Conservation (phyloP, 345 rosid genomes). For the Bruguiera gymnorhiza region DNA sequence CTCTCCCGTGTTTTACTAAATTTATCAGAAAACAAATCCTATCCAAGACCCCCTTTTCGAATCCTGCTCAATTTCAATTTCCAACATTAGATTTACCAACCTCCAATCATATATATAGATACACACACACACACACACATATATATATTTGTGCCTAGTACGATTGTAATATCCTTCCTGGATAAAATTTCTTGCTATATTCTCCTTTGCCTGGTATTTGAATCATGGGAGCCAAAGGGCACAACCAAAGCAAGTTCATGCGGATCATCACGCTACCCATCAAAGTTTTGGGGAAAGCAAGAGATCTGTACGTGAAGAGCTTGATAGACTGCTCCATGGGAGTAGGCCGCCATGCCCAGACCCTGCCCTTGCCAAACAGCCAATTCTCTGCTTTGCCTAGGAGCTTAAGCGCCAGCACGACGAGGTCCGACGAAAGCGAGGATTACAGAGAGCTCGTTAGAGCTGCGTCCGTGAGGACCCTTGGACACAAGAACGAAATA, state of each 20-base stretch:
- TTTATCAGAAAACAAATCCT: background rate
- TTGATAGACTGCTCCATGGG: slow-evolving; percentile 42
- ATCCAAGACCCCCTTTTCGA: background rate
- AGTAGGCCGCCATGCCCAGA: slow-evolving; percentile 24
- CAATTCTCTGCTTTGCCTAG: slow-evolving; percentile 38
- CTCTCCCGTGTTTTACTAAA: background rate
- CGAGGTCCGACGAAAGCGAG: slow-evolving; percentile 34
- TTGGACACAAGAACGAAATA: slow-evolving; percentile 50
- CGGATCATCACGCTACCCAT: slow-evolving; percentile 45
- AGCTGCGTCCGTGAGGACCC: slow-evolving; percentile 56
- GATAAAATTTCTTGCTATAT: background rate
- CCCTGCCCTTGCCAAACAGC: slow-evolving; percentile 15
- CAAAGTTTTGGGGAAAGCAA: slow-evolving; percentile 50
- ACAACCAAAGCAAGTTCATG: slow-evolving; percentile 44
- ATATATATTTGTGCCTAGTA: too few relatives aligned
- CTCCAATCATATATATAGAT: too few relatives aligned
- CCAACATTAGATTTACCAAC: too few relatives aligned
- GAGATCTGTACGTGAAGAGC: slow-evolving; percentile 69
- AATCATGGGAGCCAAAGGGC: slow-evolving; percentile 34
- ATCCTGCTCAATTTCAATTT: background rate
- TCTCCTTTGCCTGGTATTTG: background rate
- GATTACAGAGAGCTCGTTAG: slow-evolving; percentile 63
- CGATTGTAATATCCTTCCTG: too few relatives aligned
- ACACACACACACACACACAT: fast-evolving
- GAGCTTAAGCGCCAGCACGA: slow-evolving; percentile 50